Evolutionary conservation across 805 yeast genomes (phyloP), one percentile per base, ranked within the genome.

Genomic region (Metschnikowia dekortorum): DNA sequence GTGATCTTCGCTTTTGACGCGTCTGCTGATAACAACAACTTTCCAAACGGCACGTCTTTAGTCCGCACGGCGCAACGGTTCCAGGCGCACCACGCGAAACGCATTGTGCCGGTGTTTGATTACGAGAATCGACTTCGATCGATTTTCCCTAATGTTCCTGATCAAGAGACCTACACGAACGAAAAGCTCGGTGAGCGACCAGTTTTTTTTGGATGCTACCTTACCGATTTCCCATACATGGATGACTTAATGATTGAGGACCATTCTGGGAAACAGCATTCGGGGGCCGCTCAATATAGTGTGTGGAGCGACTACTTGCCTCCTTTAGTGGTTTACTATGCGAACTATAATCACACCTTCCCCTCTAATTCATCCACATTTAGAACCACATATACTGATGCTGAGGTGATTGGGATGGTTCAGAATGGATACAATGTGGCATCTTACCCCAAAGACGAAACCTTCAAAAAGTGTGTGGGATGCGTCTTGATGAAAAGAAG

Each of bases 31-130:
- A 22, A 50, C 5, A 55, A 62, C 9, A 83, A 83, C 48, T 82
- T 65, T 63, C 86, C 88, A 6, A 82, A 82, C 61, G 88, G 87
- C 1, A 76, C 82, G 0, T 72, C 79, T 14, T 62, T 83, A 40
- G 56, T 58, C 26, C 68, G 68, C 42, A 70, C 78, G 1, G 62
- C 69, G n/a, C 52, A 61, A 13, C 57, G 79, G 44, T 71, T 57
- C 38, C 70, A 71, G 37, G 44, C 60, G 11, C 36, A 36, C 1
- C 29, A 45, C 5, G 48, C 57, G 6, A 31, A 49, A 2, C 38
- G 53, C 14, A 44, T 33, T 14, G 36, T 51, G 16, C 53, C 57
- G 1, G 32, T 48, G 4, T 52, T 56, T 40, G 14, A 36, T 10
- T 22, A 37, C n/a, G 30, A 31, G 4, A 41, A 39, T 4, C 29